Evolutionary conservation across 2,329 filamentous ascomycete species (phyloP).

Genomic region (Ophiostoma montium): DNA sequence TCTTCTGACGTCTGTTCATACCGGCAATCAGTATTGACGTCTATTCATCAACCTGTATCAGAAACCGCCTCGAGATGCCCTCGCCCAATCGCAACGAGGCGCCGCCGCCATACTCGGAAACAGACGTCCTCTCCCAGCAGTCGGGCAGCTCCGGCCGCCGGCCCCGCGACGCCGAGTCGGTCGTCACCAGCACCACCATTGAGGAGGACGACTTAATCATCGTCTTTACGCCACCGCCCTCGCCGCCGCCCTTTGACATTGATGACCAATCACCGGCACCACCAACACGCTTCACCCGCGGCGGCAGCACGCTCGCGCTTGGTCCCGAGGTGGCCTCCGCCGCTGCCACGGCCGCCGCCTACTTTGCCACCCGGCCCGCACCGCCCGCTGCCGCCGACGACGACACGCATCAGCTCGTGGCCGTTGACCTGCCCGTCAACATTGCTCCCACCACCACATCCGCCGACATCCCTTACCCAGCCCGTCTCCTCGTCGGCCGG

Average conservation of each 20-base stretch:
- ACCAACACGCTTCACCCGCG: slow-evolving; percentile 8
- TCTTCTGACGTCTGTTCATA: no score
- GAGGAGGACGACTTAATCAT: slow-evolving; percentile 27
- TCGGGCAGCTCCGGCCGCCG: slow-evolving; percentile 18
- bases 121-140: slow-evolving; percentile 35
- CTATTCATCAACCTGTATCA: no score
- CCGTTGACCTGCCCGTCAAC: slow-evolving; percentile 19
- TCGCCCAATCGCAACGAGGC: slow-evolving; percentile 12
- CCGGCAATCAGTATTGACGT: no score
- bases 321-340: slow-evolving; percentile 11
- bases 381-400: slow-evolving; percentile 8
- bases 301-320: slow-evolving; percentile 4
- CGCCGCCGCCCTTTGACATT: slow-evolving; percentile 22
- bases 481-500: slow-evolving; percentile 21
- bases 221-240: slow-evolving; percentile 38
- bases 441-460: slow-evolving; percentile 24
- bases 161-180: background rate
- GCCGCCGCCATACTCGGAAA: slow-evolving; percentile 44
- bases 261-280: no score
- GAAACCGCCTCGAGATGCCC: background rate
- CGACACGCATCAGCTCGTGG: slow-evolving; percentile 12
- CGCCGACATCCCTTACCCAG: slow-evolving; percentile 30
- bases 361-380: slow-evolving; percentile 32
- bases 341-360: slow-evolving; percentile 24
- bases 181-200: background rate